These are phyloP conservation scores for Starmera stellimalicola DNA, from an alignment of 1,139 yeast species.

Conservation along the genomic window DNA sequence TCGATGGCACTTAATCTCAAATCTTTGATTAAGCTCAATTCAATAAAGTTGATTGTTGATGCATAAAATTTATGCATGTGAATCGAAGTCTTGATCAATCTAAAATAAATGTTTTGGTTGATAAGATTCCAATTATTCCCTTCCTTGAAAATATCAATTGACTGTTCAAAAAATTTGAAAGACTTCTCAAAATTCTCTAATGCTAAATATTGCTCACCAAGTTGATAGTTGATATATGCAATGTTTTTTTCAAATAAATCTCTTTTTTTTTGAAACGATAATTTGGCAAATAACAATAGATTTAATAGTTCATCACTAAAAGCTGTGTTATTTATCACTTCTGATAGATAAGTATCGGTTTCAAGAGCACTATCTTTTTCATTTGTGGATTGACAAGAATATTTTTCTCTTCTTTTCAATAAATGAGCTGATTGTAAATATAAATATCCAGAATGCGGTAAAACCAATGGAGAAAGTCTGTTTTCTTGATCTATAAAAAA, in stretches of 20 bases:
- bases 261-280: constrained; percentile 25
- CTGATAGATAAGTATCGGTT: constrained; percentile 18
- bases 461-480: constrained; percentile 20
- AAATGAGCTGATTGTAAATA: constrained; percentile 31
- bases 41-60: constrained; percentile 21
- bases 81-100: constrained; percentile 25
- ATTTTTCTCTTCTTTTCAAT: constrained; percentile 18
- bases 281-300: constrained; percentile 28
- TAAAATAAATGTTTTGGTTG: constrained; percentile 19
- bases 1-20: background rate
- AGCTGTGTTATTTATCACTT: constrained; percentile 8
- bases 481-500: constrained; percentile 20
- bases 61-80: constrained; percentile 22
- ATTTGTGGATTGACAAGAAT: too few species aligned
- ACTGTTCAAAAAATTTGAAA: constrained; percentile 27
- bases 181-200: constrained; percentile 31
- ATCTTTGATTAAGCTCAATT: constrained; percentile 14
- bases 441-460: constrained; percentile 40
- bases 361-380: constrained; percentile 10
- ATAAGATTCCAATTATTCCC: constrained; percentile 23
- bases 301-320: constrained; percentile 20
- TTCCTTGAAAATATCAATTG: constrained; percentile 23
- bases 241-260: constrained; percentile 26
- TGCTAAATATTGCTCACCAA: constrained; percentile 37
- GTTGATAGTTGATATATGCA: constrained; percentile 35